Conservation (phyloP, 2,329 filamentous ascomycete genomes). For the Penicillium sp. region DNA sequence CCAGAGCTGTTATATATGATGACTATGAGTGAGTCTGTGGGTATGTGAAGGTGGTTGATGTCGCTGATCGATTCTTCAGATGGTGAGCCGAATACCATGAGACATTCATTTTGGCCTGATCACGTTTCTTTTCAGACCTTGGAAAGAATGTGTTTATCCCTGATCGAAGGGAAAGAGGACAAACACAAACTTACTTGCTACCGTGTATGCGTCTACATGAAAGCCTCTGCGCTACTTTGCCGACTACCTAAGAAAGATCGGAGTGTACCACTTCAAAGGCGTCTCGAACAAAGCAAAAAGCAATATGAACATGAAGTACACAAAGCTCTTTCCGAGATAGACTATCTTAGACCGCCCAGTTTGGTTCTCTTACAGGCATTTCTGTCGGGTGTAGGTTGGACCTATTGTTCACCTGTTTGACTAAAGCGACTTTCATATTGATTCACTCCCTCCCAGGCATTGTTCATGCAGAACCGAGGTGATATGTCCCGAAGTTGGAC, state of each 20-base stretch:
- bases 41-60: background rate
- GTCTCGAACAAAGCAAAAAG: constrained; percentile 3
- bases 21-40: background rate
- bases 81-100: background rate
- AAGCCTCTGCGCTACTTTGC: background rate
- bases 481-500: constrained; percentile 3
- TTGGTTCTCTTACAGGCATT: constrained; percentile 1
- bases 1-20: background rate
- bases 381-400: background rate
- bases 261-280: background rate
- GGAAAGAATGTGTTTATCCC: background rate
- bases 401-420: background rate
- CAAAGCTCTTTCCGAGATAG: constrained; percentile 2
- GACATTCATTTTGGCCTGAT: background rate
- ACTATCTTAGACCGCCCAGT: constrained; percentile 2
- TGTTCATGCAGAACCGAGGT: constrained; percentile 3
- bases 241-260: constrained; percentile 2
- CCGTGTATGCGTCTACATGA: background rate
- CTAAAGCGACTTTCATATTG: background rate
- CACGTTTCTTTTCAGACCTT: background rate
- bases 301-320: constrained; percentile 3
- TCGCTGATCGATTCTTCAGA: background rate
- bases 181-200: constrained; percentile 1
- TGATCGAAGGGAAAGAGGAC: background rate
- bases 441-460: background rate